phyloP scores from a whole-genome alignment of 2,329 filamentous ascomycete species.

The Fusarium anthophilum region DNA sequence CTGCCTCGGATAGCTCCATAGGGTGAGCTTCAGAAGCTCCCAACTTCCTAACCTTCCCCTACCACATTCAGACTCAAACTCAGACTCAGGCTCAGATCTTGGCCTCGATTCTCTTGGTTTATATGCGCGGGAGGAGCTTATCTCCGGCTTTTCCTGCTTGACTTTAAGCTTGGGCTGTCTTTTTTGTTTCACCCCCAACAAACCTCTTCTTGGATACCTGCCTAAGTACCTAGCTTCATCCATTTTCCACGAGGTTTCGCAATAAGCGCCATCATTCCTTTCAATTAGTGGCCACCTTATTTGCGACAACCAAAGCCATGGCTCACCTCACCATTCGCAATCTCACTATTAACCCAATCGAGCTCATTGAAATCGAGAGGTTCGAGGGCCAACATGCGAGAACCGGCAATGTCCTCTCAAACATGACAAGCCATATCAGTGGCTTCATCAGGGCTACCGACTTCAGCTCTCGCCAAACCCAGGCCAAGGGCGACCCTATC shows the following conservation, averaged over 20 bases:
- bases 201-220: neutral
- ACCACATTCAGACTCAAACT: neutral
- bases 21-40: neutral
- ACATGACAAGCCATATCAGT: slow-evolving; percentile 55
- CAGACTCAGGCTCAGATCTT: neutral
- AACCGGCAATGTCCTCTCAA: slow-evolving; percentile 55
- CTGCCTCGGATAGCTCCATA: neutral
- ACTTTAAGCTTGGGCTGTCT: neutral
- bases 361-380: slow-evolving; percentile 77
- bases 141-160: neutral
- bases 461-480: slow-evolving; percentile 43
- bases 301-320: slow-evolving; percentile 49
- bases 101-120: neutral
- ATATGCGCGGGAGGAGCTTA: neutral
- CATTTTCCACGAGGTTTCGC: neutral
- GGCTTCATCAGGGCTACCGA: slow-evolving; percentile 56
- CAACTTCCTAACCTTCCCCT: neutral
- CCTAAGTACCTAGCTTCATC: neutral
- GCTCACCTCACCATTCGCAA: slow-evolving; percentile 79
- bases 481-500: slow-evolving; percentile 67
- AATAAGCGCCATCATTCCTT: slow-evolving; percentile 5
- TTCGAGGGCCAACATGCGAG: slow-evolving; percentile 65
- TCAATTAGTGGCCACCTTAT: neutral
- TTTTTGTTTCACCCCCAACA: neutral
- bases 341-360: slow-evolving; percentile 76